phyloP scores from a whole-genome alignment of 371 early-diverging fungal genomes.

The Lichtheimia ramosa region DNA sequence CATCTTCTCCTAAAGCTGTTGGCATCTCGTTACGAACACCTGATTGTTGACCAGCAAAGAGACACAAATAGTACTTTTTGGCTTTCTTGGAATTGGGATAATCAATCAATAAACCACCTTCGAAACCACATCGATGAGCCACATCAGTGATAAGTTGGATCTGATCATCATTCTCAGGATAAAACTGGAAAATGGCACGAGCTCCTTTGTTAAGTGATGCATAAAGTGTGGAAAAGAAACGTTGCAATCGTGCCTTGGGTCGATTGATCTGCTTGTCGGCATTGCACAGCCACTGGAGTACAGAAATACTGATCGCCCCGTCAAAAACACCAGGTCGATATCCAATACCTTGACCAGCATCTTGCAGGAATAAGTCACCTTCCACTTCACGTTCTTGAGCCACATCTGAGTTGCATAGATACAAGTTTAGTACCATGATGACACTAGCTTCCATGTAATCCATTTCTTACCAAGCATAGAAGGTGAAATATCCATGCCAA shows the following conservation, averaged over 20 bases:
- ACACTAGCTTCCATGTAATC: neutral
- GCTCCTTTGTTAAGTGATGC: slow-evolving; percentile 87
- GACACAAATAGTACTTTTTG: slow-evolving; percentile 94
- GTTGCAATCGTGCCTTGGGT: slow-evolving; percentile 82
- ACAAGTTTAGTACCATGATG: neutral
- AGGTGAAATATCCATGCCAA: slow-evolving; percentile 95
- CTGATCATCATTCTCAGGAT: slow-evolving; percentile 96
- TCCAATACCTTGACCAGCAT: slow-evolving; percentile 95
- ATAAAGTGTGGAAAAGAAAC: slow-evolving; percentile 95
- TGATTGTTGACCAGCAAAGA: slow-evolving; percentile 87
- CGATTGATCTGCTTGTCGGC: slow-evolving; percentile 87
- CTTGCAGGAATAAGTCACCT: slow-evolving; percentile 92
- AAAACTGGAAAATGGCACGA: slow-evolving; percentile 98
- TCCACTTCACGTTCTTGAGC: slow-evolving; percentile 83
- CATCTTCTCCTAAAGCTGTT: slow-evolving; percentile 75
- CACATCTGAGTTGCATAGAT: slow-evolving; percentile 45
- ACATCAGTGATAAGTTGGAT: slow-evolving; percentile 89
- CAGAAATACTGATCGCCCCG: slow-evolving; percentile 97
- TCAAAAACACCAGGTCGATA: slow-evolving; percentile 98
- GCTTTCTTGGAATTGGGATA: slow-evolving; percentile 97
- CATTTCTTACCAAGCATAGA: slow-evolving; percentile 78
- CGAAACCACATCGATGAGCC: slow-evolving; percentile 93
- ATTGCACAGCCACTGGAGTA: slow-evolving; percentile 99
- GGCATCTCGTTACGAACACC: slow-evolving; percentile 70
- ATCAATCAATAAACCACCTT: slow-evolving; percentile 96